A percentile compares a stretch with the other conserved stretches of the same genome.
Conservation (phyloP, 176 grass and related monocot genomes). For the Avena atlantica region DNA sequence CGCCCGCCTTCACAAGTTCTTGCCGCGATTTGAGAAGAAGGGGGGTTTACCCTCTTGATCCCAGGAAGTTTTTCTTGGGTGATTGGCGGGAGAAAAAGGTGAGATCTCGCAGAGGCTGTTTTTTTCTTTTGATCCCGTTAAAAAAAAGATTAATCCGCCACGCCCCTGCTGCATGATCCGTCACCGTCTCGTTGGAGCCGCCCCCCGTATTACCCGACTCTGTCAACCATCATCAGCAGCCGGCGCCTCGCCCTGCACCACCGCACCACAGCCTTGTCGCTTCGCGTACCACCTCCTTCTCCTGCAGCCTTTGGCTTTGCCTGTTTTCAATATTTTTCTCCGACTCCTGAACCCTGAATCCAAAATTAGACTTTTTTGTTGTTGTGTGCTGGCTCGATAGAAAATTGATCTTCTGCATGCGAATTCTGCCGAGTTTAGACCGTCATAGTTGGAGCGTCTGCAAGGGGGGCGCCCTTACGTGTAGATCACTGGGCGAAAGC, state of each 20-base stretch:
- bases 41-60: not conserved
- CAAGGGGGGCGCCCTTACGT: constrained; percentile 17
- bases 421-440: constrained; percentile 21
- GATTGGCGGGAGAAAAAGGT: constrained; percentile 48
- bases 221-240: not conserved
- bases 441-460: constrained; percentile 8
- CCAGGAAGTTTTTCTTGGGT: not conserved
- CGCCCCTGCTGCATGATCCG: not conserved
- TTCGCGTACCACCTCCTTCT: not conserved
- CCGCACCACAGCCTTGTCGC: not conserved
- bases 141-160: not conserved
- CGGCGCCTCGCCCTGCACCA: not conserved
- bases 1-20: not conserved
- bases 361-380: not conserved
- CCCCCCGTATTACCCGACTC: not conserved
- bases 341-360: not conserved
- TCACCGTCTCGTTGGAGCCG: not conserved
- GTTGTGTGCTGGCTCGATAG: not conserved
- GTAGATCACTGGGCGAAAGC: constrained; percentile 45
- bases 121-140: constrained; percentile 39
- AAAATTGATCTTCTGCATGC: constrained; percentile 26
- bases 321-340: not conserved
- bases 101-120: constrained; percentile 35
- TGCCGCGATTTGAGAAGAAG: constrained; percentile 9
- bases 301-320: not conserved